Evolutionary conservation across 768 basidiomycete genomes (phyloP).

Genomic region (Hypholoma fasciculare): DNA sequence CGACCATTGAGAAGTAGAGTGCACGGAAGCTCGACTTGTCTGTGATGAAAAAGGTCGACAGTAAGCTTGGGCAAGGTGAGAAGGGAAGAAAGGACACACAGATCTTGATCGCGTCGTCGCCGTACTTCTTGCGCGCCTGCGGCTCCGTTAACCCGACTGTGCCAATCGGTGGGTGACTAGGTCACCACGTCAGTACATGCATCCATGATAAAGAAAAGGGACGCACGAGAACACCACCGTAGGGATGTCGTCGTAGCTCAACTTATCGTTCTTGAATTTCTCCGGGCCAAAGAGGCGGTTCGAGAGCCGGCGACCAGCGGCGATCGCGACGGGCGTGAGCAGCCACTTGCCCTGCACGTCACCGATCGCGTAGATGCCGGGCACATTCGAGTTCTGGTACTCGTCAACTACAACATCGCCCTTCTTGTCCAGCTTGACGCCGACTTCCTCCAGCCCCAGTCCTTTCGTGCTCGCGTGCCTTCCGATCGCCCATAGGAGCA

Average conservation of each 20-base stretch:
- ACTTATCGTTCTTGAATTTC: constrained; percentile 84
- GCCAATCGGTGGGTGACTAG: constrained; percentile 92
- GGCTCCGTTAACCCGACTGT: constrained; percentile 95
- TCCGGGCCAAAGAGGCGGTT: constrained; percentile 91
- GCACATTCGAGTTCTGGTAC: constrained; percentile 79
- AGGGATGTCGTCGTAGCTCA: constrained; percentile 88
- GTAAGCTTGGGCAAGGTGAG: not conserved
- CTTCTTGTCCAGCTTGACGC: constrained; percentile 71
- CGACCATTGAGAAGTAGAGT: constrained; percentile 91
- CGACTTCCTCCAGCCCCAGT: constrained; percentile 76
- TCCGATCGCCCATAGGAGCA: constrained; percentile 93
- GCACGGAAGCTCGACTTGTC: constrained; percentile 81
- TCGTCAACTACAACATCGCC: constrained; percentile 92
- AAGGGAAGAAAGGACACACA: constrained; percentile 52
- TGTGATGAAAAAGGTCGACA: constrained; percentile 23
- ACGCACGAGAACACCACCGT: constrained; percentile 96
- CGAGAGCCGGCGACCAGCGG: constrained; percentile 85
- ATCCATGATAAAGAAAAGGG: not conserved
- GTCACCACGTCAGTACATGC: constrained; percentile 2
- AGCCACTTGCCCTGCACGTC: constrained; percentile 93
- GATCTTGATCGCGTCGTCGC: constrained; percentile 84
- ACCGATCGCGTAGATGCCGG: constrained; percentile 79
- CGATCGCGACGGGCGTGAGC: constrained; percentile 96
- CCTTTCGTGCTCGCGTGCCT: constrained; percentile 77
- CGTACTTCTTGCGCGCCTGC: constrained; percentile 85